Base-by-base conservation (phyloP, 352 stramenopile genomes). In the Globisporangium polare region DNA sequence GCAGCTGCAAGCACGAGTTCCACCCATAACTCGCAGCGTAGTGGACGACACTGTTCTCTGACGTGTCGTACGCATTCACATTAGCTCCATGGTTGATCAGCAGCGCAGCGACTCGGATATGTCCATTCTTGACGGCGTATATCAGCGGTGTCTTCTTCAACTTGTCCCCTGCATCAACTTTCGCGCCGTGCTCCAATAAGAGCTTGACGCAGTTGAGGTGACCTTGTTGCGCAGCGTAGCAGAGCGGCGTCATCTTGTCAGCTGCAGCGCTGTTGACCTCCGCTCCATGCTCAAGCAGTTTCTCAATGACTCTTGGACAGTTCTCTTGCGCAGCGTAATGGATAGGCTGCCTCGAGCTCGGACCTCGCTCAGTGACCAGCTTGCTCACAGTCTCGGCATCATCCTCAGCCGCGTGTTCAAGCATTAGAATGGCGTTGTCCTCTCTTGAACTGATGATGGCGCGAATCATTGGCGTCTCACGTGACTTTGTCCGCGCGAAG, bases 141-240 rank as follows among this genome's bases (percentile, higher is more conserved):
- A 94, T 87, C 5, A 94, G 67, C 26, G 84, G 84, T 1, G 84
- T 91, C 53, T 90, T 90, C 60, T 89, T 88, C 13, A 90, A 71
- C 47, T 94, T 94, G 63, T 94, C 75, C 12, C 75, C 72, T 1
- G 74, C 29, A 65, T 92, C 73, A 8, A 92, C 72, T 5, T 86
- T 86, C 3, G 80, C 81, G 2, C 67, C 70, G 15, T 88, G 71
- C 4, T 78, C 63, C 4, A 91, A 37, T 10, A 94, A 61, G 1
- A 82, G 27, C 7, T 75, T 62, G 2, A 90, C 75, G 33, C 75
- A 87, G 13, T 88, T 74, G 1, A 86, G 50, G 52, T 89, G 78
- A 3, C 84, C 84, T 13, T 65, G 53, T 27, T 89, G 73, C 1
- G 84, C 77, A 24, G 84, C 82, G 20, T 90, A 62, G n/a, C 71